phyloP scores from a whole-genome alignment of 192 early-diverging fungal genomes.

The Entophlyctis luteolus region DNA sequence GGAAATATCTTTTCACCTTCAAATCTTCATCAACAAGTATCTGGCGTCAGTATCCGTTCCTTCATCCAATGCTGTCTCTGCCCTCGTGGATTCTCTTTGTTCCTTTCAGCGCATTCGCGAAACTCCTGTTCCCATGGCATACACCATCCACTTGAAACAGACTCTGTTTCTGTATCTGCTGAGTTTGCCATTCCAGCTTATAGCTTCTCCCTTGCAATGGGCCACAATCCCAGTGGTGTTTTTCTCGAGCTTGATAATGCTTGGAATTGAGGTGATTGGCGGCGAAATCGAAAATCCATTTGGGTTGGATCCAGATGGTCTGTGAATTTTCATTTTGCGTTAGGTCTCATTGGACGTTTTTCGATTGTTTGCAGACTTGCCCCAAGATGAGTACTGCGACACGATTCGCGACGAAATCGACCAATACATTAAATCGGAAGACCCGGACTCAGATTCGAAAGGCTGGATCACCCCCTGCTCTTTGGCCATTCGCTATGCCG shows the following conservation, averaged over 20 bases:
- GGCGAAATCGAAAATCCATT: slow-evolving; percentile 95
- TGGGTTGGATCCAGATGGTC: slow-evolving; percentile 46
- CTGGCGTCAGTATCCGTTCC: slow-evolving; percentile 24
- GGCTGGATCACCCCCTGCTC: slow-evolving; percentile 12
- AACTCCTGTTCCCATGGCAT: slow-evolving; percentile 83
- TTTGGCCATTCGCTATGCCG: neutral
- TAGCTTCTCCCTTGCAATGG: slow-evolving; percentile 41
- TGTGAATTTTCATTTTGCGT: neutral
- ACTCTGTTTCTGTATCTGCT: slow-evolving; percentile 70
- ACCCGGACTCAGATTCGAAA: neutral
- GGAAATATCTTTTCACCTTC: slow-evolving; percentile 33
- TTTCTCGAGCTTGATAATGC: slow-evolving; percentile 65
- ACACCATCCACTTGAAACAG: slow-evolving; percentile 87
- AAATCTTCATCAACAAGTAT: slow-evolving; percentile 23
- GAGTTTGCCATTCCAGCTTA: slow-evolving; percentile 79
- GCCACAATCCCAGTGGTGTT: slow-evolving; percentile 65
- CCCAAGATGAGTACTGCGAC: slow-evolving; percentile 19
- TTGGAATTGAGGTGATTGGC: slow-evolving; percentile 84
- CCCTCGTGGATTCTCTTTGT: slow-evolving; percentile 36
- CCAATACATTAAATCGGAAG: neutral
- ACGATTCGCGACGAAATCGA: neutral
- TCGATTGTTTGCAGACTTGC: slow-evolving; percentile 10
- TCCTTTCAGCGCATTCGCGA: slow-evolving; percentile 77
- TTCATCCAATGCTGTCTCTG: neutral
- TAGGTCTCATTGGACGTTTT: neutral